Evolutionary conservation across 345 rosid genomes (phyloP).

Genomic region (Sonneratia caseolaris): DNA sequence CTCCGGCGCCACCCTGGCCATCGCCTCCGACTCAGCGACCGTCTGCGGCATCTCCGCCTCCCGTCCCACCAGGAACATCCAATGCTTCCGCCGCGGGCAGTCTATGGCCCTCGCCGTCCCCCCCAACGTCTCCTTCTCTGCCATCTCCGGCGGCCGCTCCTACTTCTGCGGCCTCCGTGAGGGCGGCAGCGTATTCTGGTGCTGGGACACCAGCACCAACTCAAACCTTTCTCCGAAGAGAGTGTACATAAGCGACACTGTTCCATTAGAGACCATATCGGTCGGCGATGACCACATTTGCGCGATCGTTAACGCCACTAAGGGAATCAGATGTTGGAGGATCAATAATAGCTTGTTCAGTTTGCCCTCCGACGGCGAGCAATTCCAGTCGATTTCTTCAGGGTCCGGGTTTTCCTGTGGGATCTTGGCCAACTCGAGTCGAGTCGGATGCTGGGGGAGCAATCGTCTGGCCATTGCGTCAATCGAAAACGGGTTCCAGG

Average conservation of each 20-base stretch:
- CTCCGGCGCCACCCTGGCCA: constrained; percentile 64
- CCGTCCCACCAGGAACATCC: constrained; percentile 26
- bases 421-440: constrained; percentile 17
- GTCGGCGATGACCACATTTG: constrained; percentile 64
- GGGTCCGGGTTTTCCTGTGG: constrained; percentile 76
- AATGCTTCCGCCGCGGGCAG: constrained; percentile 30
- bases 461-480: constrained; percentile 11
- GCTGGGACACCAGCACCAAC: constrained; percentile 38
- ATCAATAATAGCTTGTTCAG: not conserved
- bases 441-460: constrained; percentile 51
- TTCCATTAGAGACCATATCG: constrained; percentile 31
- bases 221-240: constrained; percentile 25
- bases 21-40: constrained; percentile 38
- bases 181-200: constrained; percentile 49
- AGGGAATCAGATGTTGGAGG: constrained; percentile 57
- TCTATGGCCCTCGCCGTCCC: constrained; percentile 15
- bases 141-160: constrained; percentile 50
- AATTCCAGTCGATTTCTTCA: constrained; percentile 42
- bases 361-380: constrained; percentile 12
- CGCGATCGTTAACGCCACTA: constrained; percentile 33
- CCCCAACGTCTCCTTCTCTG: constrained; percentile 55
- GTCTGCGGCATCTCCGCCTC: constrained; percentile 56
- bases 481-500: constrained; percentile 40
- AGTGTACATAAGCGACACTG: constrained; percentile 34
- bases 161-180: constrained; percentile 61